phyloP scores from a whole-genome alignment of 306 rosid genomes.

The Dryas alaskensis region DNA sequence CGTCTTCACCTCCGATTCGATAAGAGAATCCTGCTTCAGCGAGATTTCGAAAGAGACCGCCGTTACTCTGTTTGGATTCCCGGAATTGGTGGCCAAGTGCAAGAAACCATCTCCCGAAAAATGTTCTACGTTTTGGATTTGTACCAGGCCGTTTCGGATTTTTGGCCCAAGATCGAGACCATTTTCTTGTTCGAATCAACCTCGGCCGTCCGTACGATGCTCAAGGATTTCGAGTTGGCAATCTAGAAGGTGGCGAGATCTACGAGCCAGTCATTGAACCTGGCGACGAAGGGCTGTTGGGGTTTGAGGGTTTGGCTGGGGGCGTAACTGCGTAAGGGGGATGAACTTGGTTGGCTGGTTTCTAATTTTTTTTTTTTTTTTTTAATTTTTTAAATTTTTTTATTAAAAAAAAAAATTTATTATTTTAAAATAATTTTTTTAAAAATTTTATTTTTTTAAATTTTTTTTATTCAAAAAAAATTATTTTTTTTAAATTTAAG shows the following conservation, averaged over 20 bases:
- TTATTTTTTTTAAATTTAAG: no score
- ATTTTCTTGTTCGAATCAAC: slow-evolving; percentile 68
- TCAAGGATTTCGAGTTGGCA: slow-evolving; percentile 62
- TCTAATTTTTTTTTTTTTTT: no score
- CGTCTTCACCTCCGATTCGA: slow-evolving; percentile 47
- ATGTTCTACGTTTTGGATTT: slow-evolving; percentile 60
- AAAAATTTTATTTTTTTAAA: no score
- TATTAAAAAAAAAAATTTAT: no score
- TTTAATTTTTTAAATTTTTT: no score
- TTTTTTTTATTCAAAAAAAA: no score
- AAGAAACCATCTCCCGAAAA: slow-evolving; percentile 70
- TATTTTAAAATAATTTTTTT: no score
- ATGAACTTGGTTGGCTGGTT: no score
- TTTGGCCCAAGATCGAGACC: slow-evolving; percentile 56
- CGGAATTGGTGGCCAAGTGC: slow-evolving; percentile 66
- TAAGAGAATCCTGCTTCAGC: slow-evolving; percentile 51
- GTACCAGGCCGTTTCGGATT: slow-evolving; percentile 58
- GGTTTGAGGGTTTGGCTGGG: no score
- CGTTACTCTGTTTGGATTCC: slow-evolving; percentile 50
- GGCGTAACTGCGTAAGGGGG: no score
- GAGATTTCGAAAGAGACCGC: slow-evolving; percentile 66
- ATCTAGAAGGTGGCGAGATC: slow-evolving; percentile 47
- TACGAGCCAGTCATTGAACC: no score
- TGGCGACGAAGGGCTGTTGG: no score
- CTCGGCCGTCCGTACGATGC: slow-evolving; percentile 40